phyloP scores from a whole-genome alignment of 208 protist species.

The Crithidia acanthocephali region DNA sequence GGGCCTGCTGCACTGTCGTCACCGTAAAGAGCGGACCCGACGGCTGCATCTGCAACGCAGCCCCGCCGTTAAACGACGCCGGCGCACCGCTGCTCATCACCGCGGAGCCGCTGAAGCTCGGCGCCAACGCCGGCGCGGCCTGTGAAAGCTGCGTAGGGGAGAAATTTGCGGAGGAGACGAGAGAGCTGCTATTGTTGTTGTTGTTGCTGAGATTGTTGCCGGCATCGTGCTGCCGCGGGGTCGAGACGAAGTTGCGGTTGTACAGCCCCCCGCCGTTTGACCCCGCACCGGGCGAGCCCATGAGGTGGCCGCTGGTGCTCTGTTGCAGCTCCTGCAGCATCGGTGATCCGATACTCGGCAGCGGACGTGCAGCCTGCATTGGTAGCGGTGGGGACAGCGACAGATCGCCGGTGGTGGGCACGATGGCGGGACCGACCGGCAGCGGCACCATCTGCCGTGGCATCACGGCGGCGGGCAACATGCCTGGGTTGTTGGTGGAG shows the following conservation, averaged over 20 bases:
- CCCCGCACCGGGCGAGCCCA: slow-evolving; percentile 1
- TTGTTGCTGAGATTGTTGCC: neutral
- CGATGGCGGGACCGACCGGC: neutral
- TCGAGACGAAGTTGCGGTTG: slow-evolving; percentile 12
- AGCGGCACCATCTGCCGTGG: neutral
- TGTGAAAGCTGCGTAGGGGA: slow-evolving; percentile 10
- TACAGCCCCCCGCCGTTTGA: slow-evolving; percentile 7
- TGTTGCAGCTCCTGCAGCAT: slow-evolving; percentile 5
- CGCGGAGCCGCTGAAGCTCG: neutral
- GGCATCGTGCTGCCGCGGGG: neutral
- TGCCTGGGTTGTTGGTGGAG: neutral
- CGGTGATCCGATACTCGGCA: slow-evolving; percentile 8
- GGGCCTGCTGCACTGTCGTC: slow-evolving; percentile 9
- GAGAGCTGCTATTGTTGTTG: slow-evolving; percentile 16
- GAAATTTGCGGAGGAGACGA: slow-evolving; percentile 12
- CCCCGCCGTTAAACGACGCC: neutral
- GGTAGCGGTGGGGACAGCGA: neutral
- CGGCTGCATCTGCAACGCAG: neutral
- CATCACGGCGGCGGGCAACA: neutral
- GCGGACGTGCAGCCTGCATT: neutral
- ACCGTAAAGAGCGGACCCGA: slow-evolving; percentile 7
- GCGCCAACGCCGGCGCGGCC: neutral
- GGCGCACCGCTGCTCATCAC: neutral
- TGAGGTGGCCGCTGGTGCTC: slow-evolving; percentile 8
- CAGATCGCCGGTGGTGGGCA: neutral